phyloP scores from a whole-genome alignment of 106 monocot genomes.

The Phalaenopsis equestris region DNA sequence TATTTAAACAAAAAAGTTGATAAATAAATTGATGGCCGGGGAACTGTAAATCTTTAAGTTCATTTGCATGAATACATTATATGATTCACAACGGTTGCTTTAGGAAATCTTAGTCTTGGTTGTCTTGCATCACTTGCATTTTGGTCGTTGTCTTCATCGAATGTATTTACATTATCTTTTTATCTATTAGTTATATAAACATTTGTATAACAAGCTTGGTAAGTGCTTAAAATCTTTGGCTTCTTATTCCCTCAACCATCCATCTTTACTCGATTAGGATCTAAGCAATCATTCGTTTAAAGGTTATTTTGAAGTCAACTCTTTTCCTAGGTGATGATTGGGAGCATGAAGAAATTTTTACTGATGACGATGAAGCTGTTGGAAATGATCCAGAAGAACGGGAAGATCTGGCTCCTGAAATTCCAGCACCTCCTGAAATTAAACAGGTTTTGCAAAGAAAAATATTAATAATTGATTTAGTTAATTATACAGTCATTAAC shows the following conservation, averaged over 20 bases:
- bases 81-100: neutral
- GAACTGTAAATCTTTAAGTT: neutral
- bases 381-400: conserved; percentile 93
- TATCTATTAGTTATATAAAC: neutral
- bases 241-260: neutral
- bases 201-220: neutral
- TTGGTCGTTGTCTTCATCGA: neutral
- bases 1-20: neutral
- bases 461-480: neutral
- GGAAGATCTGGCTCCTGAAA: conserved; percentile 92
- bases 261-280: neutral
- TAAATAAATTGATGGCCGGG: neutral
- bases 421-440: conserved; percentile 97
- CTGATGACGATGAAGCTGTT: conserved; percentile 99
- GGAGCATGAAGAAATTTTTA: conserved; percentile 99
- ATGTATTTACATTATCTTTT: neutral
- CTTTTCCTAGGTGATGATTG: conserved; percentile 84
- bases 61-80: neutral
- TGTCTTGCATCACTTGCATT: neutral
- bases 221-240: neutral
- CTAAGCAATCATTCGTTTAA: neutral
- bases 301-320: conserved; percentile 4
- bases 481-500: neutral
- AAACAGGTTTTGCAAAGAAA: conserved; percentile 49
- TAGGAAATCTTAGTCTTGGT: neutral